A percentile compares a stretch with the other conserved stretches of the same genome.
Evolutionary conservation across 129 eudicot genomes (phyloP).

Genomic region (Pseudognaphalium luteoalbum): DNA sequence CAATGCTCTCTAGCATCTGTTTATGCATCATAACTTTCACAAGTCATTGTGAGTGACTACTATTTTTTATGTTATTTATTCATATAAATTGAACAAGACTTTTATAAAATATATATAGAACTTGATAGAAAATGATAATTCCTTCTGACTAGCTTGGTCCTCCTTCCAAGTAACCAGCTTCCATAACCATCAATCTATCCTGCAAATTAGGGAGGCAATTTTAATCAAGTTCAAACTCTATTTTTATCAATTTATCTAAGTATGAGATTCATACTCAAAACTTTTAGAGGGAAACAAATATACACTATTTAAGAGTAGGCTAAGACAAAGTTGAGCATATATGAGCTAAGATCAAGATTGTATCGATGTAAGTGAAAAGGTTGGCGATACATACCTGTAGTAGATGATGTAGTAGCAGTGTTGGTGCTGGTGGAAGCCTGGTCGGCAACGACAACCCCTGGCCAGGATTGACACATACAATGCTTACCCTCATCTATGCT

Average conservation of each 20-base stretch:
- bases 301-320: background rate
- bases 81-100: background rate
- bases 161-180: conserved; percentile 1
- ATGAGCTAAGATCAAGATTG: background rate
- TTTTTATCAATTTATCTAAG: background rate
- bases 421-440: conserved; percentile 10
- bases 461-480: conserved; percentile 74
- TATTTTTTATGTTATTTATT: no score
- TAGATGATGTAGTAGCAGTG: background rate
- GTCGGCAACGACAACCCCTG: conserved; percentile 50
- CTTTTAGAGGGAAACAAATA: background rate
- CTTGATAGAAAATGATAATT: background rate
- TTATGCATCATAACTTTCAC: background rate
- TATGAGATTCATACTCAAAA: background rate
- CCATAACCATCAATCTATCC: conserved; percentile 22
- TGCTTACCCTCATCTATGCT: conserved; percentile 58
- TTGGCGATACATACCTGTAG: conserved; percentile 6
- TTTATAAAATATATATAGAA: background rate
- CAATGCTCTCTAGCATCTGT: background rate
- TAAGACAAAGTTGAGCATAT: background rate
- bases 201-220: conserved; percentile 3
- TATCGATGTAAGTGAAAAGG: background rate
- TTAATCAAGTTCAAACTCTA: background rate
- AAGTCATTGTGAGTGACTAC: background rate
- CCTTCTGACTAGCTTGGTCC: background rate